These are phyloP conservation scores for Fraxinus greggii DNA, from an alignment of 305 asterid species.

Conservation along the genomic window DNA sequence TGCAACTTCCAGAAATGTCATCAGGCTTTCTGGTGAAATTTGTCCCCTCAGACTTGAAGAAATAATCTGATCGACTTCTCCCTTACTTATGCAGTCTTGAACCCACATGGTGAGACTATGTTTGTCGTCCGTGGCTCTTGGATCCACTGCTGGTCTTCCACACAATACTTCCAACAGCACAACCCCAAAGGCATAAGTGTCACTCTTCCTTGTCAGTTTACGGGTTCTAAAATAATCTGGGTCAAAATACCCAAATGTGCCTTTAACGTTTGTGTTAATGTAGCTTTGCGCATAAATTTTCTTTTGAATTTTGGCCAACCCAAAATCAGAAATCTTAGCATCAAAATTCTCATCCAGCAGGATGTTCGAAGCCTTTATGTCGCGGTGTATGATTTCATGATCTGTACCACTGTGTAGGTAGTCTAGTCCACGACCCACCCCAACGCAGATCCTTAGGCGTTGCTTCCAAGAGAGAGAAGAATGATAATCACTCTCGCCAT, in stretches of 20 bases:
- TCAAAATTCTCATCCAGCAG: slow-evolving; percentile 38
- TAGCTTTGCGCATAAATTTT: slow-evolving; percentile 26
- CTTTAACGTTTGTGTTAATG: slow-evolving; percentile 36
- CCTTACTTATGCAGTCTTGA: slow-evolving; percentile 23
- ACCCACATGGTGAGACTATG: slow-evolving; percentile 30
- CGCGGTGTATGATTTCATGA: slow-evolving; percentile 43
- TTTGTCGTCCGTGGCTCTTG: slow-evolving; percentile 22
- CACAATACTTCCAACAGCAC: slow-evolving; percentile 48
- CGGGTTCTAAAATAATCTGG: slow-evolving; percentile 31
- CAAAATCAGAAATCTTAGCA: slow-evolving; percentile 52
- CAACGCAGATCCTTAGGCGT: slow-evolving; percentile 49
- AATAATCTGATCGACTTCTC: slow-evolving; percentile 33
- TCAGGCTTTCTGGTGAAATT: slow-evolving; percentile 30
- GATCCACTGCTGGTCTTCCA: slow-evolving; percentile 43
- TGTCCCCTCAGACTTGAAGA: slow-evolving; percentile 30
- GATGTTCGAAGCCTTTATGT: slow-evolving; percentile 49
- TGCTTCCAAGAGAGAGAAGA: slow-evolving; percentile 40
- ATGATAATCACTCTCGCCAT: not conserved
- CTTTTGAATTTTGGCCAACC: slow-evolving; percentile 38
- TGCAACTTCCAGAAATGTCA: slow-evolving; percentile 28
- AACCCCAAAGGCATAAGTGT: slow-evolving; percentile 48
- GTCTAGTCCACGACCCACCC: slow-evolving; percentile 49
- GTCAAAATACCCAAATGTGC: slow-evolving; percentile 44
- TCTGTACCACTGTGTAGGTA: slow-evolving; percentile 49
- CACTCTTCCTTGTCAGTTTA: slow-evolving; percentile 32